A percentile compares a stretch with the other conserved stretches of the same genome.
Evolutionary conservation across 2,329 filamentous ascomycete species (phyloP).

Genomic region (Fusarium phyllophilum): DNA sequence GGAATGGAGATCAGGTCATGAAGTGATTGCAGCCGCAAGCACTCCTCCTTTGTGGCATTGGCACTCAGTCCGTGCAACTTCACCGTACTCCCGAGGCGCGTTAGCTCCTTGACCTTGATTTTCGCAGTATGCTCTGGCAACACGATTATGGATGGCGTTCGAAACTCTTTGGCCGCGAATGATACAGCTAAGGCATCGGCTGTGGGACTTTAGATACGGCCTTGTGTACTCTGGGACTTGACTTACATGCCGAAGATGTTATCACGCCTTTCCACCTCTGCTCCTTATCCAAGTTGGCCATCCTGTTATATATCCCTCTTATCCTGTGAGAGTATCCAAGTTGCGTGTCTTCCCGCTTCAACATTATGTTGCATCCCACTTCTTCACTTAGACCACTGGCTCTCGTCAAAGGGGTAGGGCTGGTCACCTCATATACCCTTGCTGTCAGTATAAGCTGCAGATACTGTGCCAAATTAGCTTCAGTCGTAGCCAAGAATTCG

Average conservation of each 20-base stretch:
- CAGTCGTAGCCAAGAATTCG: fast-evolving
- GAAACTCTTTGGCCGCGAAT: background rate
- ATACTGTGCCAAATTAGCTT: background rate
- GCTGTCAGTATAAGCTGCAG: background rate
- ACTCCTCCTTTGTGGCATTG: fast-evolving
- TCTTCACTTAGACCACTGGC: background rate
- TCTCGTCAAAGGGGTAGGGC: background rate
- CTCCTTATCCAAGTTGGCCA: background rate
- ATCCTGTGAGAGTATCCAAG: background rate
- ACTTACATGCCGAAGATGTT: background rate
- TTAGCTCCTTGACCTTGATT: background rate
- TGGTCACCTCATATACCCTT: background rate
- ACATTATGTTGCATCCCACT: background rate
- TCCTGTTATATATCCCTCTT: background rate
- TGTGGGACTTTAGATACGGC: background rate
- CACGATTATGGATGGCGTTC: background rate
- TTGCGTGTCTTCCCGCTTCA: background rate
- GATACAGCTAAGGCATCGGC: background rate
- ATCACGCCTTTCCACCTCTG: background rate
- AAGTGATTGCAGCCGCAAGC: background rate
- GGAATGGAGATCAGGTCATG: background rate
- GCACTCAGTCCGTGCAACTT: background rate
- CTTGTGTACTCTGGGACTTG: background rate
- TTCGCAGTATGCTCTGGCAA: background rate
- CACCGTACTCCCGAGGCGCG: background rate